These are phyloP conservation scores for Mollisiaceae sp. DNA, from an alignment of 2,329 filamentous ascomycete species.

Conservation along the genomic window DNA sequence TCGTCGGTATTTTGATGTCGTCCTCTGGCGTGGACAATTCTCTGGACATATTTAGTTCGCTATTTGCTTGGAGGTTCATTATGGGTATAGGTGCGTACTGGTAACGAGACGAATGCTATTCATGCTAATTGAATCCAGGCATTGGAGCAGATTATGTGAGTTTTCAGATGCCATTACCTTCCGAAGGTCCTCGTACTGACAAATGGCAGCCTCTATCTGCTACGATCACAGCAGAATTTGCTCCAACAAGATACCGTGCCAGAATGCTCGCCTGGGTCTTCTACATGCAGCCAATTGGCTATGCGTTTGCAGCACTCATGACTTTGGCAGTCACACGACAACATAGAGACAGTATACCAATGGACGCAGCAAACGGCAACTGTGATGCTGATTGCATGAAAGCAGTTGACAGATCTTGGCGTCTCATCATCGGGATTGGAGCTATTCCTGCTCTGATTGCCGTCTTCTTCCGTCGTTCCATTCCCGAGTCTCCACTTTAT, in stretches of 20 bases:
- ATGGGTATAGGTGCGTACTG: neutral
- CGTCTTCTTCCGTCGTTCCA: slow-evolving; percentile 67
- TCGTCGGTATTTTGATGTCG: too few species aligned
- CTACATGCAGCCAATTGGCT: slow-evolving; percentile 83
- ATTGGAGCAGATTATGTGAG: slow-evolving; percentile 84
- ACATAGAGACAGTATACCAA: slow-evolving; percentile 65
- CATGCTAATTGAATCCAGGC: slow-evolving; percentile 43
- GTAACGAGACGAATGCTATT: slow-evolving; percentile 63
- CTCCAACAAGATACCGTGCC: too few species aligned
- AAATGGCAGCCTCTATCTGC: too few species aligned
- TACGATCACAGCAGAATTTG: too few species aligned
- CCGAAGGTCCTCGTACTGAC: slow-evolving; percentile 55
- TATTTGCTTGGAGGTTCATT: neutral
- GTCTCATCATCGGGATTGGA: slow-evolving; percentile 79
- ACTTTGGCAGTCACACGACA: slow-evolving; percentile 75
- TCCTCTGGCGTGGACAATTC: too few species aligned
- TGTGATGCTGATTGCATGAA: slow-evolving; percentile 64
- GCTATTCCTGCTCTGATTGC: slow-evolving; percentile 79
- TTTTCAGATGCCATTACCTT: slow-evolving; percentile 73
- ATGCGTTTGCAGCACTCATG: slow-evolving; percentile 74
- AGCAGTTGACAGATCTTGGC: slow-evolving; percentile 86
- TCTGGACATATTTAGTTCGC: too few species aligned
- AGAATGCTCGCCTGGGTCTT: slow-evolving; percentile 57
- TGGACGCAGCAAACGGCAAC: slow-evolving; percentile 53
- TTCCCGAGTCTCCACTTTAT: slow-evolving; percentile 85